Conservation (phyloP, 352 stramenopile genomes). For the Globisporangium cystogenes region DNA sequence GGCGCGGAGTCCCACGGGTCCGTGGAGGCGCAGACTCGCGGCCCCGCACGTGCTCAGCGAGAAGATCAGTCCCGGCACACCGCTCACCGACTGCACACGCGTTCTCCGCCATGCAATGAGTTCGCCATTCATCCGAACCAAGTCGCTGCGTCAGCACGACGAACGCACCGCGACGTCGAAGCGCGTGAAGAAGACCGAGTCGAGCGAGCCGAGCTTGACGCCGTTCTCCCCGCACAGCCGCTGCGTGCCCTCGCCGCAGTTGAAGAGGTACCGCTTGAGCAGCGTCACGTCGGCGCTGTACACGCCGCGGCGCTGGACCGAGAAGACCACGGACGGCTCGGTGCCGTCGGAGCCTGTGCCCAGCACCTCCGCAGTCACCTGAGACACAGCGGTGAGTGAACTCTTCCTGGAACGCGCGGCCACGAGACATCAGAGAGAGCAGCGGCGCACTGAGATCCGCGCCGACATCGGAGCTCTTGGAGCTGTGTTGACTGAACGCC, state of each 20-base stretch:
- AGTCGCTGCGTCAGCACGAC: background rate
- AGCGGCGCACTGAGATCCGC: background rate
- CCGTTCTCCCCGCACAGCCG: slow-evolving; percentile 62
- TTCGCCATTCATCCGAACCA: background rate
- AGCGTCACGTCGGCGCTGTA: slow-evolving; percentile 60
- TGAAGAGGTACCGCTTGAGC: slow-evolving; percentile 64
- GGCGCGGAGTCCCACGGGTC: slow-evolving; percentile 25
- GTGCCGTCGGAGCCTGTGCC: slow-evolving; percentile 61
- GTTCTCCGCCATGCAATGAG: background rate
- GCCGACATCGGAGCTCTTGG: background rate
- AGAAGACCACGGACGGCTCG: slow-evolving; percentile 60
- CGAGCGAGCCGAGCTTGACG: slow-evolving; percentile 62
- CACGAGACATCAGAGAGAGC: background rate
- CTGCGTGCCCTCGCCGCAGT: slow-evolving; percentile 67
- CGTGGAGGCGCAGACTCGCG: slow-evolving; percentile 37
- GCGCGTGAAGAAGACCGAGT: slow-evolving; percentile 65
- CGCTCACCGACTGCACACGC: slow-evolving; percentile 44
- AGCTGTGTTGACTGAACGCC: too few species aligned
- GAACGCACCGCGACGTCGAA: slow-evolving; percentile 43
- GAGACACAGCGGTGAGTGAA: background rate
- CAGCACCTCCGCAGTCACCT: slow-evolving; percentile 55
- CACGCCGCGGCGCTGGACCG: slow-evolving; percentile 50
- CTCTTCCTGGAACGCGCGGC: background rate
- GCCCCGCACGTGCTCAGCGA: slow-evolving; percentile 45
- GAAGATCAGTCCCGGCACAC: slow-evolving; percentile 62